Base-by-base conservation (phyloP, 73 alveolate genomes). In the Blepharisma stoltei region DNA sequence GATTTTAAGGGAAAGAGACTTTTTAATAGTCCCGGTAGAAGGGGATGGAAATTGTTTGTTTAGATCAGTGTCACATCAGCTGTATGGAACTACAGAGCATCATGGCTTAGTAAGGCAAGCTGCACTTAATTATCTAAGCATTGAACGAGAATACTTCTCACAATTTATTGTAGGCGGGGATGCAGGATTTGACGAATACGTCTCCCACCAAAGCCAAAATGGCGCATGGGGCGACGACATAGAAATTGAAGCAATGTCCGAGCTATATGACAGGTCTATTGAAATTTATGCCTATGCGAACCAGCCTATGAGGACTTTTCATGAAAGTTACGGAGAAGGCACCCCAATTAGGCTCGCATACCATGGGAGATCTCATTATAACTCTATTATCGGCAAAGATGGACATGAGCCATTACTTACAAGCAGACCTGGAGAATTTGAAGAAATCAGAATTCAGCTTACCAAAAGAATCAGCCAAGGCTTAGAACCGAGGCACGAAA, bases 161-260 rank as follows among this genome's bases (percentile, higher is more conserved):
- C 92, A 93, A 53, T 97, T 93, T 70, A 89, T 96, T 6, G 96
- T 86, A 45, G 99, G 97, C 50, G 99, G 97, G 20, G 82, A 76
- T 54, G 87, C 89, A 38, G 84, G 71, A 54, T 85, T 97, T 73
- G 98, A 95, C 46, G 60, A 83, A 45, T 97, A 97, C 60, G 75
- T 97, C 18, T 82, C 89, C 54, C 79, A 83, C 81, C 91, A 91
- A 85, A 54, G 96, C 27, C 71, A 86, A 69, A 90, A 85, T 79
- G 98, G 98, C 0, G 97, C 87, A 20, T 97, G 99, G 99, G 99
- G 99, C n/a, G 99, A 96, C 76, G 97, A 97, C 80, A 86, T 97
- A 6, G 99, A 97, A 84, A 78, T 97, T 9, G 89, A 95, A 73
- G 99, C 98, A 0, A 73, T 97, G 52, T 81, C 97, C 54, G 98